phyloP scores from a whole-genome alignment of 176 grass and related monocot species.

The Oryza australiensis region DNA sequence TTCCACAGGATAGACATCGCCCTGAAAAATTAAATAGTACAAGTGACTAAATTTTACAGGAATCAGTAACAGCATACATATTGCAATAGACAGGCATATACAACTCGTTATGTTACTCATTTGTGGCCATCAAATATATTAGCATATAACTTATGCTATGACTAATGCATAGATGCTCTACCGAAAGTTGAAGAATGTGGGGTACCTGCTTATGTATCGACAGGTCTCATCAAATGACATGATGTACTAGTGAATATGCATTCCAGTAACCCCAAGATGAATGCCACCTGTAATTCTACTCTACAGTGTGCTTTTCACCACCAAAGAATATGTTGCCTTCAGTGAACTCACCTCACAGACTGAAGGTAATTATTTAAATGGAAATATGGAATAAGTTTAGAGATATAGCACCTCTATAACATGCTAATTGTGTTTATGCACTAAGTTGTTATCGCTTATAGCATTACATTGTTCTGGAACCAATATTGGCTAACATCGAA shows the following conservation, averaged over 20 bases:
- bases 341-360: not conserved
- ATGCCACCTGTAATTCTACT: not conserved
- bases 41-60: slow-evolving; percentile 33
- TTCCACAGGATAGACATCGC: slow-evolving; percentile 97
- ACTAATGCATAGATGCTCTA: not conserved
- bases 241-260: not conserved
- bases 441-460: not conserved
- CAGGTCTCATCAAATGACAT: not conserved
- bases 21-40: slow-evolving; percentile 53
- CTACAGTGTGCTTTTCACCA: not conserved
- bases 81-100: not conserved
- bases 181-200: not conserved
- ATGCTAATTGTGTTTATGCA: not conserved
- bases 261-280: not conserved
- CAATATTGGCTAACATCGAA: not conserved
- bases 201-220: not conserved
- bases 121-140: not conserved
- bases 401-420: not conserved
- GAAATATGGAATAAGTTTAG: slow-evolving; percentile 1
- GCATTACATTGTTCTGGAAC: not conserved
- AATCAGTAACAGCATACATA: slow-evolving; percentile 22
- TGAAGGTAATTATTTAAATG: slow-evolving; percentile 7
- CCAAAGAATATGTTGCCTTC: not conserved
- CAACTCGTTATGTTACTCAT: not conserved
- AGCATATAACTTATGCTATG: not conserved